These are phyloP conservation scores for Colletotrichum spinosum DNA, from an alignment of 2,329 filamentous ascomycete genomes.

Conservation along the genomic window DNA sequence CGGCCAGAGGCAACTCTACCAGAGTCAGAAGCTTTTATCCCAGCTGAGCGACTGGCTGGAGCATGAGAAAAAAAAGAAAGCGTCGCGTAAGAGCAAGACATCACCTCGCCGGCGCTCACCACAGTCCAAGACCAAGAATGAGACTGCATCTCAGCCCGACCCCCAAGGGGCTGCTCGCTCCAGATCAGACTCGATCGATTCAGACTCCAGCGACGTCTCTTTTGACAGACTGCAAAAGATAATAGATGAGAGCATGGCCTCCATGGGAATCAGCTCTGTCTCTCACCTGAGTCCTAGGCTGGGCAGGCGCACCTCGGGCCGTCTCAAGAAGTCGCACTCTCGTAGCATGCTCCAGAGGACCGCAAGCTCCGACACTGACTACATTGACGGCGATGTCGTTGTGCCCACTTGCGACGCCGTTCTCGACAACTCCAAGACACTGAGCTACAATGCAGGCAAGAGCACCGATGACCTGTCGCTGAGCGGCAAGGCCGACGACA, in stretches of 20 bases:
- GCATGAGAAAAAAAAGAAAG: constrained; percentile 78
- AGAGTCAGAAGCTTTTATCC: constrained; percentile 70
- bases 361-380: constrained; percentile 87
- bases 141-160: constrained; percentile 26
- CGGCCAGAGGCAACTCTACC: constrained; percentile 51
- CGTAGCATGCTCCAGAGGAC: constrained; percentile 56
- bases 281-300: constrained; percentile 57
- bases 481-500: constrained; percentile 63
- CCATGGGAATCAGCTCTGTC: constrained; percentile 60
- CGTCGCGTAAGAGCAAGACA: constrained; percentile 62
- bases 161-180: constrained; percentile 34
- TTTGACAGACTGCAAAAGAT: constrained; percentile 87
- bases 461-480: constrained; percentile 55
- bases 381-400: constrained; percentile 81
- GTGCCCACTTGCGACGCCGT: constrained; percentile 87
- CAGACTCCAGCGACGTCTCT: constrained; percentile 77
- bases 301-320: constrained; percentile 55
- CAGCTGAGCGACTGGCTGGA: constrained; percentile 89
- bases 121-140: constrained; percentile 27
- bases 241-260: constrained; percentile 73
- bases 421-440: constrained; percentile 90
- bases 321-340: constrained; percentile 52
- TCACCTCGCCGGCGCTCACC: constrained; percentile 53
- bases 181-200: constrained; percentile 68
- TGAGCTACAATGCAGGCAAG: constrained; percentile 73